These are phyloP conservation scores for Corynascus novoguineensis DNA, from an alignment of 495 filamentous ascomycete species.

Conservation along the genomic window DNA sequence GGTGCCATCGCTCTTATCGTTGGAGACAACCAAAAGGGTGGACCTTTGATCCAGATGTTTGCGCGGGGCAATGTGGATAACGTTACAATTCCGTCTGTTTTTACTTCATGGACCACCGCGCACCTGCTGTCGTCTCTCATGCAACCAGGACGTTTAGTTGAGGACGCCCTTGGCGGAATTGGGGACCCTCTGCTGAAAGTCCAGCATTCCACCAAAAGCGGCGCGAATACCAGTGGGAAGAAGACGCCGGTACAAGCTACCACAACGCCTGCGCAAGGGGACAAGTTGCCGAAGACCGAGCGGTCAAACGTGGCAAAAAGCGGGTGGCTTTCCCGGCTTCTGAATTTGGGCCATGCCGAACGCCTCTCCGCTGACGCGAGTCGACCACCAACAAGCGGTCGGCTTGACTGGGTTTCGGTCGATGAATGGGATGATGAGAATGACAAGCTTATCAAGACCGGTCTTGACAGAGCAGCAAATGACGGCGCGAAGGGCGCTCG, in stretches of 20 bases:
- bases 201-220: conserved; percentile 41
- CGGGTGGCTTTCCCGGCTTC: conserved; percentile 54
- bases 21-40: conserved; percentile 84
- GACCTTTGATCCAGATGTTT: conserved; percentile 92
- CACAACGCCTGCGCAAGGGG: conserved; percentile 9
- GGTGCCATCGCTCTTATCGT: conserved; percentile 88
- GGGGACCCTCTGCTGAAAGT: conserved; percentile 45
- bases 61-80: conserved; percentile 91
- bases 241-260: conserved; percentile 22
- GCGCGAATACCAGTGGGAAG: conserved; percentile 35
- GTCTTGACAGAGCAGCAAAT: conserved; percentile 28
- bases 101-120: conserved; percentile 91
- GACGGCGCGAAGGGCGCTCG: conserved; percentile 16
- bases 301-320: conserved; percentile 12
- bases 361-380: conserved; percentile 48
- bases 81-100: conserved; percentile 85
- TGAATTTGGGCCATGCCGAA: conserved; percentile 41
- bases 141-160: conserved; percentile 59
- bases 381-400: conserved; percentile 76
- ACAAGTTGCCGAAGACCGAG: conserved; percentile 4
- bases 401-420: conserved; percentile 56
- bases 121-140: conserved; percentile 88
- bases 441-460: conserved; percentile 33
- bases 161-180: conserved; percentile 50
- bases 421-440: conserved; percentile 61